Evolutionary conservation across 192 early-diverging fungal species (phyloP).

Genomic region (Backusella circina): DNA sequence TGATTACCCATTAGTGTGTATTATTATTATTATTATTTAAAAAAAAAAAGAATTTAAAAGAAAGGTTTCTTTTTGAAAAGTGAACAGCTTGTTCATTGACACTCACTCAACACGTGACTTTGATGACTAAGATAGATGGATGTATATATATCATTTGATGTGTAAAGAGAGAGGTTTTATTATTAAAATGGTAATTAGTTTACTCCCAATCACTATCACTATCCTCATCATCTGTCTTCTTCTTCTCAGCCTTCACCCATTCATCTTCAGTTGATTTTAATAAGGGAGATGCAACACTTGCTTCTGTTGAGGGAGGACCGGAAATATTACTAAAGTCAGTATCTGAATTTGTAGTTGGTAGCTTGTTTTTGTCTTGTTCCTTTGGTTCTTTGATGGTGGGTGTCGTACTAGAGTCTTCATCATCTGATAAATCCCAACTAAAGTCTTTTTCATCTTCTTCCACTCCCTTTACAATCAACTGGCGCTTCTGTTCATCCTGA

Average conservation of each 20-base stretch:
- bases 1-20: background rate
- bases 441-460: conserved; percentile 25
- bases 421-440: conserved; percentile 34
- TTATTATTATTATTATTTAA: background rate
- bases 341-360: conserved; percentile 1
- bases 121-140: background rate
- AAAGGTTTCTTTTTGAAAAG: background rate
- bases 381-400: background rate
- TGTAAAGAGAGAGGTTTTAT: too few relatives aligned
- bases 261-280: conserved; percentile 15
- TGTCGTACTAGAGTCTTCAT: conserved; percentile 16
- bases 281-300: conserved; percentile 24
- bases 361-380: background rate
- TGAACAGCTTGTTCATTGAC: background rate
- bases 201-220: conserved; percentile 38
- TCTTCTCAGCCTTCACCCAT: conserved; percentile 20
- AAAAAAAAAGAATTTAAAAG: background rate
- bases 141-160: too few relatives aligned
- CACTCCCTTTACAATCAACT: conserved; percentile 18
- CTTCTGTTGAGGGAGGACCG: conserved; percentile 21
- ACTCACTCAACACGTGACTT: background rate
- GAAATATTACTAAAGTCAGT: conserved; percentile 28
- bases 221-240: conserved; percentile 16
- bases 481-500: conserved; percentile 49
- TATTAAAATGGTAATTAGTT: too few relatives aligned